Percentiles rank a stretch among this genome's conserved stretches.
Evolutionary conservation across 2,329 filamentous ascomycete species (phyloP).

Genomic region (Colletotrichum abscissum): DNA sequence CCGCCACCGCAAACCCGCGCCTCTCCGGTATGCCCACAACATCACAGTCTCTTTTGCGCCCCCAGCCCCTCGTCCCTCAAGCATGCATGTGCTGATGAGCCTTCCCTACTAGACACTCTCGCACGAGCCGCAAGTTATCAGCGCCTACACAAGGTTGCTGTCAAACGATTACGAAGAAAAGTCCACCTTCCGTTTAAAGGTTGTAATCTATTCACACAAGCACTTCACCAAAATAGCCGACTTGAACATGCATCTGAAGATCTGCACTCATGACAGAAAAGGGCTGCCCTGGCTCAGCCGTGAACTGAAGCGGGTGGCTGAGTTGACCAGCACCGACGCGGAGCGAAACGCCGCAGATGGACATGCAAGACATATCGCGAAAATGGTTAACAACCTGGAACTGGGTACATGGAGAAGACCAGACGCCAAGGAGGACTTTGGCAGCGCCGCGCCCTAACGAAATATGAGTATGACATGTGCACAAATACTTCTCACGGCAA

Average conservation of each 20-base stretch:
- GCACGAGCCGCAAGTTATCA: not conserved
- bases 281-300: not conserved
- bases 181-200: not conserved
- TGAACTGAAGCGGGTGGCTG: constrained; percentile 19
- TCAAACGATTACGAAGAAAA: not conserved
- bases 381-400: constrained; percentile 71
- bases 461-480: not conserved
- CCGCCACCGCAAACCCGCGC: not conserved
- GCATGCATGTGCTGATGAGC: not conserved
- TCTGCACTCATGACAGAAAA: not conserved
- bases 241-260: not conserved
- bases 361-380: not conserved
- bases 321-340: not conserved
- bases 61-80: too few relatives aligned
- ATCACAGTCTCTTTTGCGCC: not conserved
- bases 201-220: constrained; percentile 1
- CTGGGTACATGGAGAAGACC: constrained; percentile 77
- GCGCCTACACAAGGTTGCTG: not conserved
- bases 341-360: not conserved
- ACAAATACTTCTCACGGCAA: not conserved
- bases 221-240: not conserved
- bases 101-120: not conserved
- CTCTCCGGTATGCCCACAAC: not conserved
- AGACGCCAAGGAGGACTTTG: constrained; percentile 78
- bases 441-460: constrained; percentile 46